These are phyloP conservation scores for Didymella sp. DNA, from an alignment of 2,329 filamentous ascomycete species.

Conservation along the genomic window DNA sequence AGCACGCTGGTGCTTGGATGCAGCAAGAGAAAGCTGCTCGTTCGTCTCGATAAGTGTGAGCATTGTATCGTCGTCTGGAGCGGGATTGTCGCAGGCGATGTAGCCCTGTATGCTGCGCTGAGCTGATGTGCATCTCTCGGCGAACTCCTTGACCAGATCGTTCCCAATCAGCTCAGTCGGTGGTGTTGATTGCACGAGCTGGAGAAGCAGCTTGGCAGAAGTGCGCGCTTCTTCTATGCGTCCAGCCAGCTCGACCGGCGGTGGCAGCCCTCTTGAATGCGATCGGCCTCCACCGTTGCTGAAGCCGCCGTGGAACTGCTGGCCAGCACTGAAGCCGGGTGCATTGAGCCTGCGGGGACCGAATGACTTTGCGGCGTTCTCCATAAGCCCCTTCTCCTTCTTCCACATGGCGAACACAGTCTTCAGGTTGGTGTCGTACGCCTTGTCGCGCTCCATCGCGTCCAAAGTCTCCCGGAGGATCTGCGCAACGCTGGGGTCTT, in stretches of 20 bases:
- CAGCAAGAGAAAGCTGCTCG: slow-evolving; percentile 82
- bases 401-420: slow-evolving; percentile 85
- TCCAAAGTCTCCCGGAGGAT: slow-evolving; percentile 88
- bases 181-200: slow-evolving; percentile 87
- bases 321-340: slow-evolving; percentile 49
- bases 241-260: slow-evolving; percentile 77
- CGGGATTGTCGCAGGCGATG: slow-evolving; percentile 78
- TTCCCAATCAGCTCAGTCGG: slow-evolving; percentile 76
- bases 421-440: slow-evolving; percentile 74
- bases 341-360: slow-evolving; percentile 54
- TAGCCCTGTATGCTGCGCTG: slow-evolving; percentile 83
- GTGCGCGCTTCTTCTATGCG: slow-evolving; percentile 90
- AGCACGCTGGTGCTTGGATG: slow-evolving; percentile 84
- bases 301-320: slow-evolving; percentile 32
- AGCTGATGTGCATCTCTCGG: slow-evolving; percentile 81
- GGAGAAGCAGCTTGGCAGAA: slow-evolving; percentile 88
- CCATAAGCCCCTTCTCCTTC: slow-evolving; percentile 72
- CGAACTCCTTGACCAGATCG: slow-evolving; percentile 92
- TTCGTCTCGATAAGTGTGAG: slow-evolving; percentile 93
- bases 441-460: slow-evolving; percentile 74
- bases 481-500: slow-evolving; percentile 79
- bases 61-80: slow-evolving; percentile 92
- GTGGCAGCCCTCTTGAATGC: slow-evolving; percentile 57
- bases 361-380: slow-evolving; percentile 42
- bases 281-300: slow-evolving; percentile 28